phyloP scores from a whole-genome alignment of 108 stramenopile genomes.

The Cyclotella atomus region DNA sequence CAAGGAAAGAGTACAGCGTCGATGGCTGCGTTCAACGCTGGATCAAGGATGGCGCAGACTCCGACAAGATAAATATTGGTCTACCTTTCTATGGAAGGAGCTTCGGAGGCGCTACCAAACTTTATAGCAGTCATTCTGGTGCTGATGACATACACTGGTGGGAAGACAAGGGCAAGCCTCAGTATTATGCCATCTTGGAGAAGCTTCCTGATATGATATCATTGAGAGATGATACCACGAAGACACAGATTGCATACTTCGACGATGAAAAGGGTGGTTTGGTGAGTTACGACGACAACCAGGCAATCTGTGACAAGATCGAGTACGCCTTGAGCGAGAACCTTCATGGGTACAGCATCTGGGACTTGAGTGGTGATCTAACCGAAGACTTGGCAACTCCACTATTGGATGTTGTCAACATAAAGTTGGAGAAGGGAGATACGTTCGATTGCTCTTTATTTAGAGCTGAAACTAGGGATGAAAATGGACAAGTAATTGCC shows the following conservation, averaged over 20 bases:
- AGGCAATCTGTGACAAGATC: conserved; percentile 52
- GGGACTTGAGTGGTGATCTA: conserved; percentile 51
- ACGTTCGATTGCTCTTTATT: conserved; percentile 32
- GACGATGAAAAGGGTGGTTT: conserved; percentile 37
- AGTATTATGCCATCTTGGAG: conserved; percentile 45
- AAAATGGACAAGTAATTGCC: conserved; percentile 31
- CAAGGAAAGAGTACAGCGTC: conserved; percentile 26
- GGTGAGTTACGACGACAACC: conserved; percentile 48
- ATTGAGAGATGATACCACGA: conserved; percentile 48
- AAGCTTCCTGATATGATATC: conserved; percentile 45
- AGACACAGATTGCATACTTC: conserved; percentile 51
- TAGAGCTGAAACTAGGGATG: conserved; percentile 28
- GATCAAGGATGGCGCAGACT: conserved; percentile 38
- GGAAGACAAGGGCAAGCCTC: conserved; percentile 40
- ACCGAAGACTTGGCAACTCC: conserved; percentile 41
- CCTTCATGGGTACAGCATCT: conserved; percentile 32
- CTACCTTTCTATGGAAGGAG: conserved; percentile 46
- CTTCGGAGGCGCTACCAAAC: conserved; percentile 26
- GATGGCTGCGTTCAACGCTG: conserved; percentile 49
- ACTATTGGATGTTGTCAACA: conserved; percentile 48
- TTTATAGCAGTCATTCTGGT: conserved; percentile 39
- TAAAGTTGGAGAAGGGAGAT: conserved; percentile 45
- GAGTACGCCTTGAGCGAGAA: conserved; percentile 36
- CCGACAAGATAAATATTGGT: conserved; percentile 38
- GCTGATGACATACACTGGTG: conserved; percentile 39